Conservation (phyloP, 2,329 filamentous ascomycete species). For the Fusarium palustre region DNA sequence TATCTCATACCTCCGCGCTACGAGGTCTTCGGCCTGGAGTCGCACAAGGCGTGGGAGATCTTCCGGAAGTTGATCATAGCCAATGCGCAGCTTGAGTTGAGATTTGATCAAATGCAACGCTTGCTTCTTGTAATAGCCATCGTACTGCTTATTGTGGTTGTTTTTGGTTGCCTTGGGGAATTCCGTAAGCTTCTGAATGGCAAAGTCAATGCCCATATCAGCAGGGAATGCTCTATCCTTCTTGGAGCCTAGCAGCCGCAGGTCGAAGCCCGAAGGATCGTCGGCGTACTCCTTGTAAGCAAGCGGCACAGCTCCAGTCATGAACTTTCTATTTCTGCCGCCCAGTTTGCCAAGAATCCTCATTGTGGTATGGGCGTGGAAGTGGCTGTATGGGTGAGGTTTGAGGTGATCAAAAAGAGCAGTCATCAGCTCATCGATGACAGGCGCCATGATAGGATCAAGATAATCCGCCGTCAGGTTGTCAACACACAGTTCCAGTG, state of each 20-base stretch:
- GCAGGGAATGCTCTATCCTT: constrained; percentile 89
- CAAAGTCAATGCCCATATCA: constrained; percentile 86
- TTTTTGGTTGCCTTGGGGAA: constrained; percentile 71
- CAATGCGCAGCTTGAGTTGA: constrained; percentile 91
- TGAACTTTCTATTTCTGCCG: constrained; percentile 93
- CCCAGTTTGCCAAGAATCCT: constrained; percentile 96
- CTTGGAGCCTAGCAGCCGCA: constrained; percentile 89
- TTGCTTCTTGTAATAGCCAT: constrained; percentile 92
- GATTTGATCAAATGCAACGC: constrained; percentile 88
- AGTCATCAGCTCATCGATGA: constrained; percentile 98
- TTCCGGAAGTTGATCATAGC: constrained; percentile 87
- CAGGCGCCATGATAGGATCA: constrained; percentile 98
- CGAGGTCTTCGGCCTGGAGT: constrained; percentile 87
- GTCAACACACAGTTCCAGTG: constrained; percentile 95
- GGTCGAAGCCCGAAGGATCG: constrained; percentile 86
- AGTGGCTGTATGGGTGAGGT: constrained; percentile 95
- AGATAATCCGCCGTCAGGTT: constrained; percentile 98
- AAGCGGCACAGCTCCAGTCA: constrained; percentile 88
- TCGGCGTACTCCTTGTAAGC: constrained; percentile 87
- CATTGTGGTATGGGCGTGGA: constrained; percentile 98
- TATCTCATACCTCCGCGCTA: constrained; percentile 76
- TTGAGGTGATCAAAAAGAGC: constrained; percentile 95
- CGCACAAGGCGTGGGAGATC: constrained; percentile 87
- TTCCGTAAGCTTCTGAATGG: constrained; percentile 89
- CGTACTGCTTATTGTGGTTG: constrained; percentile 69